Evolutionary conservation across 2,329 filamentous ascomycete species (phyloP).

Genomic region (Claviceps cyperi): DNA sequence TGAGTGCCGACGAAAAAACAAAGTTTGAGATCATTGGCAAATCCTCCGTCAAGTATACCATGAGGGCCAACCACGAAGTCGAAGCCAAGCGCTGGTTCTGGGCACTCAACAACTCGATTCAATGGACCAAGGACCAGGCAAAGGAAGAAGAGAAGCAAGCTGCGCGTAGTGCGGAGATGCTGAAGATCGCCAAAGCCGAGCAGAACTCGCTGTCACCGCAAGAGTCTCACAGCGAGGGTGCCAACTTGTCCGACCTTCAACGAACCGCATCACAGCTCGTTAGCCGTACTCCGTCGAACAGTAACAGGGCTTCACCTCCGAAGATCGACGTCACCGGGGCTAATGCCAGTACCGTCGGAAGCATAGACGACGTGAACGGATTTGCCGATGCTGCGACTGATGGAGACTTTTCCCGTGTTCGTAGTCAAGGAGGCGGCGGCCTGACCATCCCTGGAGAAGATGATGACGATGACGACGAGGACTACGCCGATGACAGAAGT

Average conservation of each 20-base stretch:
- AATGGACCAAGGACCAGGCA: conserved; percentile 95
- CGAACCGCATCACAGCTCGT: conserved; percentile 30
- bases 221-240: conserved; percentile 35
- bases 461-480: conserved; percentile 50
- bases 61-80: conserved; percentile 95
- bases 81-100: conserved; percentile 99
- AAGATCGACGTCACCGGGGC: conserved; percentile 23
- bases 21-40: conserved; percentile 97
- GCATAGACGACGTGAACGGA: conserved; percentile 35
- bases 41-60: conserved; percentile 93
- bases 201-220: conserved; percentile 38
- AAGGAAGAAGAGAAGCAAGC: conserved; percentile 74
- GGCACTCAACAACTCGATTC: conserved; percentile 96
- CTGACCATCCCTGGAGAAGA: conserved; percentile 19
- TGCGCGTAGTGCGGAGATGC: conserved; percentile 56
- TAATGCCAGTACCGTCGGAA: conserved; percentile 35
- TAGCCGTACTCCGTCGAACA: conserved; percentile 13
- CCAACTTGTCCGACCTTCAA: conserved; percentile 33
- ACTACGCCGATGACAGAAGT: conserved; percentile 61
- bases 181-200: conserved; percentile 69
- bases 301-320: conserved; percentile 14
- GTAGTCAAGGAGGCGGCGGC: conserved; percentile 19
- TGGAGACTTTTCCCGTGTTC: conserved; percentile 24
- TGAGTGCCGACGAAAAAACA: conserved; percentile 95
- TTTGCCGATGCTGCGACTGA: conserved; percentile 33